Evolutionary conservation across 2,329 filamentous ascomycete genomes (phyloP).

Genomic region (Aureobasidium vineae): DNA sequence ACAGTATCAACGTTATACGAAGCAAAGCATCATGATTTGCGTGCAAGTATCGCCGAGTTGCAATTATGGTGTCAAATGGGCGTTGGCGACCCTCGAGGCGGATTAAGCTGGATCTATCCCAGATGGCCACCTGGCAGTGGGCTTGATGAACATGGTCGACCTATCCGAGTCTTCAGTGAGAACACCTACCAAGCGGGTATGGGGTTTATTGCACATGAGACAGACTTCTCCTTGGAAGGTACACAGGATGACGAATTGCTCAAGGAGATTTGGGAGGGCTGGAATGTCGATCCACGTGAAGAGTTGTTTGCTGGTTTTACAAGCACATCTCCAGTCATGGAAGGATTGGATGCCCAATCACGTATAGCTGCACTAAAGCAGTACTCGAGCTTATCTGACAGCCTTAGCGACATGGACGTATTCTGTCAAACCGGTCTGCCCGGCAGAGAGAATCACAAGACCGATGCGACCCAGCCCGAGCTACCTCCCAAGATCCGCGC

Average conservation of each 20-base stretch:
- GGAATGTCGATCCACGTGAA: conserved; percentile 51
- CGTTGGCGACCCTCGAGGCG: conserved; percentile 82
- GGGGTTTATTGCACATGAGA: conserved; percentile 60
- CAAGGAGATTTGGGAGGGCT: conserved; percentile 64
- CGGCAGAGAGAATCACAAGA: conserved; percentile 28
- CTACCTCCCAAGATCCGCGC: conserved; percentile 54
- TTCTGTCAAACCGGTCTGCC: conserved; percentile 54
- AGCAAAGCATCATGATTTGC: conserved; percentile 68
- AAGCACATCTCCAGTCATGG: neutral
- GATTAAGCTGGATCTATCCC: conserved; percentile 84
- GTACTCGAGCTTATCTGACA: conserved; percentile 56
- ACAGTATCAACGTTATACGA: conserved; percentile 69
- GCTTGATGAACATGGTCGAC: conserved; percentile 63
- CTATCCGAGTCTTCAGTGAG: conserved; percentile 75
- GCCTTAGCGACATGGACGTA: conserved; percentile 65
- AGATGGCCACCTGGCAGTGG: conserved; percentile 72
- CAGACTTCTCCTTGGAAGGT: conserved; percentile 39
- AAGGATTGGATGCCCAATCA: neutral
- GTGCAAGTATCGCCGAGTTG: conserved; percentile 77
- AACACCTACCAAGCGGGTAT: conserved; percentile 75
- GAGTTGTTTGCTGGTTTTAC: conserved; percentile 28
- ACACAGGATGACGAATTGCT: conserved; percentile 59
- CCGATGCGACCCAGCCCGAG: conserved; percentile 62
- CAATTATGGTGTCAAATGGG: conserved; percentile 98
- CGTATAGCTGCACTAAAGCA: conserved; percentile 45